Evolutionary conservation across 345 rosid genomes (phyloP), one percentile per base, ranked within the genome.

Genomic region (Lepidium africanum): DNA sequence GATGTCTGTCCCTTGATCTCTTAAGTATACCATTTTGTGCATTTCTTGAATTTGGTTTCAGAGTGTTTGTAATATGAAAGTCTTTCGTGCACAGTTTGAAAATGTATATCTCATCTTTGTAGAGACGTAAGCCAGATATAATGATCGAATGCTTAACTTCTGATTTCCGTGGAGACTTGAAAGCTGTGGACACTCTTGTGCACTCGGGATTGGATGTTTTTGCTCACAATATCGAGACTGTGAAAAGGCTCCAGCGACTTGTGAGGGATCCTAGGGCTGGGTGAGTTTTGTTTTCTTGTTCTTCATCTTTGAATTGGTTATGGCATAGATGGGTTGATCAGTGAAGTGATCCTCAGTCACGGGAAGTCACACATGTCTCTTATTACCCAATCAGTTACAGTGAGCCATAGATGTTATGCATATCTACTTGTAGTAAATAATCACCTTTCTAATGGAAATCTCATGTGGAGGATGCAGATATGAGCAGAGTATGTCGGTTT

Each of bases 241-340:
- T 95, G 71, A 87, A 82, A 77, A 81, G 92, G 69, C 96, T 91
- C 9, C 96, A 95, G 75, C 86, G 97, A 77, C 84, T 95, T 76
- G 97, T 91, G 55, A 85, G 99, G 72, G 99, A 95, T 79, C 97
- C 97, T 62, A 91, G 96, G 50, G 99, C 99, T 65, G 97, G 97
- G 96, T 94, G 73, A 73, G 86, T 76, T 51, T 19, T 21, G 16
- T 54, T 68, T 21, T 12, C 46, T 61, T 14, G 9, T 54, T 50
- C 65, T 13, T 45, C 48, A 30, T 21, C 16, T 23, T 17, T 15
- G 7, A 59, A 5, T 10, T 41, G 32, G 38, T 41, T 41, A 23
- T 48, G 47, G 39, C 67, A 30, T 63, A 16, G 19, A 63, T 63
- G 32, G 32, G 21, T 41, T 43, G 52, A 53, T 33, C 15, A 66